Conservation (phyloP, 1,284 basidiomycete genomes). For the Irpex lacteus region DNA sequence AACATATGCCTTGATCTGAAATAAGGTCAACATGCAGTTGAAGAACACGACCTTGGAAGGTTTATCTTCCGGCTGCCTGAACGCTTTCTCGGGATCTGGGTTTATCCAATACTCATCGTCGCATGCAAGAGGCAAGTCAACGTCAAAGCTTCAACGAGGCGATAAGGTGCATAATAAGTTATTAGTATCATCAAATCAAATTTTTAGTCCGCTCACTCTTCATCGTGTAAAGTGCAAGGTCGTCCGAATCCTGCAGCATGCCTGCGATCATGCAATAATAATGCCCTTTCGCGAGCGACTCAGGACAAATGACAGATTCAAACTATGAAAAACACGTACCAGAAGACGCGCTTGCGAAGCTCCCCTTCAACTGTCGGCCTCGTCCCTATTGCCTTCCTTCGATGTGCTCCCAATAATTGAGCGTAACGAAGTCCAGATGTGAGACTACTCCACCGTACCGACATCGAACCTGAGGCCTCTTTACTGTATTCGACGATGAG, state of each 20-base stretch:
- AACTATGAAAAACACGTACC: slow-evolving; percentile 39
- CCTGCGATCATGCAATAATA: slow-evolving; percentile 58
- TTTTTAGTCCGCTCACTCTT: slow-evolving; percentile 52
- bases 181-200: not conserved
- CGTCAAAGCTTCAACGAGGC: slow-evolving; percentile 53
- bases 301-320: not conserved
- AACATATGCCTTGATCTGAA: slow-evolving; percentile 32
- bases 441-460: slow-evolving; percentile 38
- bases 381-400: slow-evolving; percentile 29
- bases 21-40: not conserved
- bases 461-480: slow-evolving; percentile 22
- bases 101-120: slow-evolving; percentile 42
- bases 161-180: no score
- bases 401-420: slow-evolving; percentile 40
- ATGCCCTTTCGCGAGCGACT: slow-evolving; percentile 39
- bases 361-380: slow-evolving; percentile 39
- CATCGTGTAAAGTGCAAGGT: slow-evolving; percentile 77
- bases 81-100: not conserved
- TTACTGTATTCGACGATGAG: not conserved
- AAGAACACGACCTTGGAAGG: not conserved
- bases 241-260: slow-evolving; percentile 71
- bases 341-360: slow-evolving; percentile 65
- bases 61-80: slow-evolving; percentile 6
- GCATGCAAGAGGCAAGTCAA: slow-evolving; percentile 65
- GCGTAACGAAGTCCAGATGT: slow-evolving; percentile 48